phyloP scores from a whole-genome alignment of 2,329 filamentous ascomycete genomes.

The Juglanconis juglandina region DNA sequence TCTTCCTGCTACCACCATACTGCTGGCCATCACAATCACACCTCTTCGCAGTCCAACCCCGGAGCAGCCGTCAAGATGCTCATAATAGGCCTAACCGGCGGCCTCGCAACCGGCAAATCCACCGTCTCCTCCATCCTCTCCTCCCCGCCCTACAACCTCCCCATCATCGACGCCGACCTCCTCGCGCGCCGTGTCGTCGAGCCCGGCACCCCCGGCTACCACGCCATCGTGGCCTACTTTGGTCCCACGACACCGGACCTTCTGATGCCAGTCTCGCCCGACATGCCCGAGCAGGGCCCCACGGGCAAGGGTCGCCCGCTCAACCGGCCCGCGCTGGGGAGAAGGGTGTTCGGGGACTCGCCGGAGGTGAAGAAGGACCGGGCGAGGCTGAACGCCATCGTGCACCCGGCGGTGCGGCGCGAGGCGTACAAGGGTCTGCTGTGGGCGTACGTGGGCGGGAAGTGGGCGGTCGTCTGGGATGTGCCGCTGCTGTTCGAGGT shows the following conservation, averaged over 20 bases:
- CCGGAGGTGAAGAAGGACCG: slow-evolving; percentile 69
- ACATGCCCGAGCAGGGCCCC: slow-evolving; percentile 52
- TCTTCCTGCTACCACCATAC: not conserved
- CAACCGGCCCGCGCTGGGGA: slow-evolving; percentile 81
- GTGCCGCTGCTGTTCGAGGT: slow-evolving; percentile 90
- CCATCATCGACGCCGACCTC: slow-evolving; percentile 90
- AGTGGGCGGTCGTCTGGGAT: slow-evolving; percentile 89
- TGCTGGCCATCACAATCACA: not conserved
- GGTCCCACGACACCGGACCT: slow-evolving; percentile 79
- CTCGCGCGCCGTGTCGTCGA: slow-evolving; percentile 92
- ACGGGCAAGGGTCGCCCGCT: slow-evolving; percentile 67
- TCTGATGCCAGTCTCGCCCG: slow-evolving; percentile 57
- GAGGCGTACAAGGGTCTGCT: slow-evolving; percentile 77
- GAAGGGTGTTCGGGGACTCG: slow-evolving; percentile 78
- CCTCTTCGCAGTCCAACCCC: not conserved
- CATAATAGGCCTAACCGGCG: slow-evolving; percentile 91
- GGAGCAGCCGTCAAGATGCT: slow-evolving; percentile 60
- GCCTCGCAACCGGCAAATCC: slow-evolving; percentile 96
- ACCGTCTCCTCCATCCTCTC: slow-evolving; percentile 85
- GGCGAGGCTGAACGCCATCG: slow-evolving; percentile 78
- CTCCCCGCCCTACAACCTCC: slow-evolving; percentile 75
- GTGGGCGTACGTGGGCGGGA: slow-evolving; percentile 68
- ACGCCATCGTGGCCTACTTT: slow-evolving; percentile 79
- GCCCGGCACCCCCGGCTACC: slow-evolving; percentile 81
- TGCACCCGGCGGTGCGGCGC: slow-evolving; percentile 82